Base-by-base conservation (phyloP, 1,139 yeast species). In the Hemisphaericaspora subhashii region DNA sequence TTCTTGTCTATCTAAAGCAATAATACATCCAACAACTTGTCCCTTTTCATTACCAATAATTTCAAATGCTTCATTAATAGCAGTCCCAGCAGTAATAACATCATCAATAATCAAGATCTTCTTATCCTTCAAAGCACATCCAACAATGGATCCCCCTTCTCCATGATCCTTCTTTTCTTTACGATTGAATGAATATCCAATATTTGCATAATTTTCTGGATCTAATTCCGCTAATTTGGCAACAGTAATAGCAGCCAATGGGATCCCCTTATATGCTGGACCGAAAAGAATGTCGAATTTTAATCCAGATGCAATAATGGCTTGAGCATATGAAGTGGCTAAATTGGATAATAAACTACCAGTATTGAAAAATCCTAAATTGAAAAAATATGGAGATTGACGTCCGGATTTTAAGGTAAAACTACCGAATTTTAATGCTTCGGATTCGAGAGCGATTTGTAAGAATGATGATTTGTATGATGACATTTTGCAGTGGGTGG, bases 61-160 rank as follows among this genome's bases (percentile, higher is more conserved):
- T 38, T 76, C 81, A 52, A 88, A 86, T 1, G 98, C 97, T 65
- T 92, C 98, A 54, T 85, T 86, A 59, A 90, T 89, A 39, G 98
- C 98, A 43, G 98, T 92, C 29, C 98, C 98, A 3, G 98, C 98
- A 44, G 98, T 92, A 81, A 92, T 90, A 36, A 92, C 98, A 56
- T 92, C 98, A 63, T 92, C 98, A 48, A 92, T 88, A 54, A 92
- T 85, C 55, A 92, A 71, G 24, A 89, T 79, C 46, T 74, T 75
- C 62, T 89, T 85, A 40, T 78, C 86, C 45, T 75, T 74, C 53
- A 92, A 74, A 3, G 79, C 64, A 33, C 87, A 80, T 24, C 98
- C 98, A 29, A 92, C 98, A 55, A 92, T 86, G 43, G 79, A 78
- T 13, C 98, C 98, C 46, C 98, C 98, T 69, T 92, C 98, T 39